These are phyloP conservation scores for Thelonectria blattea DNA, from an alignment of 2,329 filamentous ascomycete genomes.

Conservation along the genomic window DNA sequence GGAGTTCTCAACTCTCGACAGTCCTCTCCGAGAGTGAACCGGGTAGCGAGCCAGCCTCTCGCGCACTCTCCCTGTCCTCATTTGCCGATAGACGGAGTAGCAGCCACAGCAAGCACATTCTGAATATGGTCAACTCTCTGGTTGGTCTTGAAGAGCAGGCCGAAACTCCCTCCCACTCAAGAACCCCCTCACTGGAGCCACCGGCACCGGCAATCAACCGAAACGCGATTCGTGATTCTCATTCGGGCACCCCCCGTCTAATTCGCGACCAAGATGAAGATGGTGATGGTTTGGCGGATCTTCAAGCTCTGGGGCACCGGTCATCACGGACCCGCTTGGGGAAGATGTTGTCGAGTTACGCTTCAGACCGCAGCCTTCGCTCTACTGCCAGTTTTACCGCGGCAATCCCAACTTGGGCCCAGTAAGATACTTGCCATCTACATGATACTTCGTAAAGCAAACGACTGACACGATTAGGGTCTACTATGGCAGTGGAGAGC, in stretches of 20 bases:
- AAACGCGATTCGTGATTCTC: conserved; percentile 42
- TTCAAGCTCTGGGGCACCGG: conserved; percentile 58
- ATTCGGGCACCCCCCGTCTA: conserved; percentile 48
- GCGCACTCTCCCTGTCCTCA: conserved; percentile 53
- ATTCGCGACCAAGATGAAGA: conserved; percentile 67
- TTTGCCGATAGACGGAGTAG: conserved; percentile 54
- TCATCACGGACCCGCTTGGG: conserved; percentile 62
- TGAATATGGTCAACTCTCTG: conserved; percentile 64
- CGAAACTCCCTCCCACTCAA: conserved; percentile 46
- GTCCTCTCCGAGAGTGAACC: conserved; percentile 67
- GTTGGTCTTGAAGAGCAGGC: conserved; percentile 50
- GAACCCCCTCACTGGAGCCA: conserved; percentile 55
- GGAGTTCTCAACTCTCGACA: conserved; percentile 69
- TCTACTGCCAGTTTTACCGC: conserved; percentile 58
- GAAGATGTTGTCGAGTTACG: conserved; percentile 55
- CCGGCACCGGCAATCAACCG: conserved; percentile 54
- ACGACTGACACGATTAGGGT: conserved; percentile 50
- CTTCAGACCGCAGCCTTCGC: conserved; percentile 59
- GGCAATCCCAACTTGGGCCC: conserved; percentile 61
- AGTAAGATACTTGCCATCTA: conserved; percentile 40
- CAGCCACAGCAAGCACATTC: conserved; percentile 60
- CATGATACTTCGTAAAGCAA: background rate
- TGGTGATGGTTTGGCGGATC: conserved; percentile 67
- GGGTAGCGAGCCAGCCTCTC: conserved; percentile 56
- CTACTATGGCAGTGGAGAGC: conserved; percentile 74